Evolutionary conservation across 116 monocot genomes (phyloP).

Genomic region (Trichopus zeylanicus): DNA sequence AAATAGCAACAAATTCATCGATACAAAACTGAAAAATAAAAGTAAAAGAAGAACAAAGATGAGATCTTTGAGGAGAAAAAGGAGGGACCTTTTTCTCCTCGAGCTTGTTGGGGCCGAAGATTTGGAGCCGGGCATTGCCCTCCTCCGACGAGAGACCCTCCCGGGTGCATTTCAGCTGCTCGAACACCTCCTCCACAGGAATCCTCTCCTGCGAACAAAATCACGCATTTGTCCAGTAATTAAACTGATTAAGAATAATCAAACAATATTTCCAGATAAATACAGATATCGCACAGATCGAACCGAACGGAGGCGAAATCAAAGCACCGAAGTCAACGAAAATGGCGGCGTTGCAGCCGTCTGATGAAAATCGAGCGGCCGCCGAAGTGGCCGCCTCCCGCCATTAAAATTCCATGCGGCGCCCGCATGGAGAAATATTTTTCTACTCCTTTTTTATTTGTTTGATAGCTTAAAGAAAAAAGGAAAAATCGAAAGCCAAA

Average conservation of each 20-base stretch:
- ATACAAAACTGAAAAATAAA: neutral
- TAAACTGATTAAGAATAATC: too few relatives aligned
- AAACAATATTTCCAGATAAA: too few relatives aligned
- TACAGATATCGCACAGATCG: too few relatives aligned
- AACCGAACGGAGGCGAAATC: too few relatives aligned
- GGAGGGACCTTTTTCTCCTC: conserved; percentile 47
- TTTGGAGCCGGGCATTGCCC: conserved; percentile 28
- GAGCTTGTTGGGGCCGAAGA: conserved; percentile 57
- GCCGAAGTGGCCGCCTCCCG: too few relatives aligned
- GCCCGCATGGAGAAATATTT: too few relatives aligned
- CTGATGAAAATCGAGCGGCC: too few relatives aligned
- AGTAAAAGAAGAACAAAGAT: neutral
- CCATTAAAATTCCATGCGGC: too few relatives aligned
- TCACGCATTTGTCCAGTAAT: neutral
- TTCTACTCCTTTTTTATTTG: too few relatives aligned
- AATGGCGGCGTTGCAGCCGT: too few relatives aligned
- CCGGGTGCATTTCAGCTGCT: conserved; percentile 37
- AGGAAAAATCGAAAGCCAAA: neutral
- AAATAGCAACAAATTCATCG: neutral
- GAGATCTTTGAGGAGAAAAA: neutral
- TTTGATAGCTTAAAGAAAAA: too few relatives aligned
- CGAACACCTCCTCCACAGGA: conserved; percentile 47
- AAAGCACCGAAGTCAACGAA: too few relatives aligned
- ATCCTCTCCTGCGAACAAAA: conserved; percentile 34
- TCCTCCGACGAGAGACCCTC: conserved; percentile 40